Evolutionary conservation across 495 filamentous ascomycete species (phyloP).

Genomic region (Penicillium samsonianum): DNA sequence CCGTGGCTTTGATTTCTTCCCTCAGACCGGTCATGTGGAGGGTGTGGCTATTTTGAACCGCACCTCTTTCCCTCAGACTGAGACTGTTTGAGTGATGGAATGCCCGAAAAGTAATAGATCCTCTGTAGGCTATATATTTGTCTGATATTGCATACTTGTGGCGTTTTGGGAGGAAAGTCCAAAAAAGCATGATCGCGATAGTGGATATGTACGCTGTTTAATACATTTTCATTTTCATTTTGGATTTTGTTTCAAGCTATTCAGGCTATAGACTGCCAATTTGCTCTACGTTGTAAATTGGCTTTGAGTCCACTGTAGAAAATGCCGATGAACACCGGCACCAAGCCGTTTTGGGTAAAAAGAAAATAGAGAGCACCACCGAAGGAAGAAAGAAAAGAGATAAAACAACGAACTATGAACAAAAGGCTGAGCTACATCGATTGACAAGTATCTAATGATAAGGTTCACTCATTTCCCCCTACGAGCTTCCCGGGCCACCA

Average conservation of each 20-base stretch:
- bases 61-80: slow-evolving; percentile 23
- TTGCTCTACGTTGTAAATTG: not conserved
- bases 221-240: slow-evolving; percentile 1
- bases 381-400: slow-evolving; percentile 18
- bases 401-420: slow-evolving; percentile 42
- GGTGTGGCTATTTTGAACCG: slow-evolving; percentile 78
- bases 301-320: not conserved
- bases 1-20: slow-evolving; percentile 95
- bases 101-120: not conserved
- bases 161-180: slow-evolving; percentile 2
- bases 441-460: slow-evolving; percentile 27
- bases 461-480: slow-evolving; percentile 19
- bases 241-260: not conserved
- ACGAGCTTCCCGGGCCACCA: slow-evolving; percentile 79
- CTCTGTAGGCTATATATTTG: not conserved
- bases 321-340: slow-evolving; percentile 2
- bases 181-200: slow-evolving; percentile 1
- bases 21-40: slow-evolving; percentile 96
- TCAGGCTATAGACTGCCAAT: not conserved
- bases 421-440: slow-evolving; percentile 32
- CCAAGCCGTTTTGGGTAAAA: slow-evolving; percentile 17
- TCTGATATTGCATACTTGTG: slow-evolving; percentile 8
- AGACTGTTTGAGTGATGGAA: not conserved
- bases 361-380: slow-evolving; percentile 12
- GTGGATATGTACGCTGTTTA: slow-evolving; percentile 6